These are phyloP conservation scores for Aspergillus caelatus DNA, from an alignment of 2,329 filamentous ascomycete species.

Conservation along the genomic window DNA sequence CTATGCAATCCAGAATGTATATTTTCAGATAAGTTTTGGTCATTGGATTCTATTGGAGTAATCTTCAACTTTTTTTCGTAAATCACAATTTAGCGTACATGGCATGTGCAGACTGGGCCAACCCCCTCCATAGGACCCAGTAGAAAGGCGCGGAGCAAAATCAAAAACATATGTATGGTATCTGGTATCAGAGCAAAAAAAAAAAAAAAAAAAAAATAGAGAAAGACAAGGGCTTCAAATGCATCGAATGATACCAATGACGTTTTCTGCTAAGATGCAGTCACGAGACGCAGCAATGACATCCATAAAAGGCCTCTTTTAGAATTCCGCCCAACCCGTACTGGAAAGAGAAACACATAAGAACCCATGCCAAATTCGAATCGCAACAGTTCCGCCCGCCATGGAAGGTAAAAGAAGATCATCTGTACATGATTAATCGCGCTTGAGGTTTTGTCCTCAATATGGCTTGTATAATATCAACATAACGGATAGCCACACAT, in stretches of 20 bases:
- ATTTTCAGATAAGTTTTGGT: background rate
- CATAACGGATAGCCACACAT: constrained; percentile 35
- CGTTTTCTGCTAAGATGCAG: constrained; percentile 13
- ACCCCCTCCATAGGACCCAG: constrained; percentile 6
- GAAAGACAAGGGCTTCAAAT: constrained; percentile 8
- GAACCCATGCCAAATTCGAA: constrained; percentile 24
- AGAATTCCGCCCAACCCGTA: constrained; percentile 14
- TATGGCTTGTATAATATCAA: constrained; percentile 25
- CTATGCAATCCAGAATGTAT: background rate
- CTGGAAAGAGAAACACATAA: constrained; percentile 14
- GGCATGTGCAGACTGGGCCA: constrained; percentile 13
- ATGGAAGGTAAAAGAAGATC: constrained; percentile 23
- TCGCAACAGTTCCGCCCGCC: constrained; percentile 17
- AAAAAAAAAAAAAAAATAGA: constrained; percentile 16
- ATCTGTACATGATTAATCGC: constrained; percentile 39
- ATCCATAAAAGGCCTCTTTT: constrained; percentile 16
- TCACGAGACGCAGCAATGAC: constrained; percentile 23
- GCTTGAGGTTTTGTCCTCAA: constrained; percentile 21
- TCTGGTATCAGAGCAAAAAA: constrained; percentile 32
- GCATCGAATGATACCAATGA: constrained; percentile 15
- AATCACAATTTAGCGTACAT: constrained; percentile 22
- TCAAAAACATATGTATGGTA: constrained; percentile 28
- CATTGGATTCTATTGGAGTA: background rate
- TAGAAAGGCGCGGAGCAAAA: constrained; percentile 8
- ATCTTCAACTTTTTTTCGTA: constrained; percentile 6